phyloP scores from a whole-genome alignment of 306 rosid genomes.

The Cajanus cajan region DNA sequence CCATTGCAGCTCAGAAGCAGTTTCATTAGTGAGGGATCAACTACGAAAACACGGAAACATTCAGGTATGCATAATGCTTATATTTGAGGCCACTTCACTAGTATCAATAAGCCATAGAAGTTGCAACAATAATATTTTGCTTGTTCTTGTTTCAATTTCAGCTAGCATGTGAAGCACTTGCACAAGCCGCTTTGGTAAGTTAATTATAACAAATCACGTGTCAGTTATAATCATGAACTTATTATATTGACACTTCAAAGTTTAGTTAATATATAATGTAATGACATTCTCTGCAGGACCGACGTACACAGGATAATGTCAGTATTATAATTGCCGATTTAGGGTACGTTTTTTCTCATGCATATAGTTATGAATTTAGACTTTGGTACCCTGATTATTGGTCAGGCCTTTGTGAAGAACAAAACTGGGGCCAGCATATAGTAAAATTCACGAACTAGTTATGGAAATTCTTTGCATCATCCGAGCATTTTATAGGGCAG shows the following conservation, averaged over 20 bases:
- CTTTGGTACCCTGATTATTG: neutral
- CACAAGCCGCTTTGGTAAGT: conserved; percentile 86
- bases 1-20: conserved; percentile 84
- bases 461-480: neutral
- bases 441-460: neutral
- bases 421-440: neutral
- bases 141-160: conserved; percentile 57
- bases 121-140: conserved; percentile 24
- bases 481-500: neutral
- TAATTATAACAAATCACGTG: conserved; percentile 30
- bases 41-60: conserved; percentile 83
- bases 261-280: conserved; percentile 2
- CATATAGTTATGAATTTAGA: neutral
- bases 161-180: conserved; percentile 91
- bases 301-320: conserved; percentile 82
- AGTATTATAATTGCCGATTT: conserved; percentile 92
- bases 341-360: conserved; percentile 54
- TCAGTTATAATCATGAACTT: neutral
- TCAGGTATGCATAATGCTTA: conserved; percentile 54
- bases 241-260: neutral
- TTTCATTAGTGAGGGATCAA: conserved; percentile 76
- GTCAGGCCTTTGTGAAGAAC: neutral
- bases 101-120: neutral
- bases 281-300: conserved; percentile 52
- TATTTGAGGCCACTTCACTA: neutral